phyloP scores from a whole-genome alignment of 257 asterid genomes.

The Solanum etuberosum region DNA sequence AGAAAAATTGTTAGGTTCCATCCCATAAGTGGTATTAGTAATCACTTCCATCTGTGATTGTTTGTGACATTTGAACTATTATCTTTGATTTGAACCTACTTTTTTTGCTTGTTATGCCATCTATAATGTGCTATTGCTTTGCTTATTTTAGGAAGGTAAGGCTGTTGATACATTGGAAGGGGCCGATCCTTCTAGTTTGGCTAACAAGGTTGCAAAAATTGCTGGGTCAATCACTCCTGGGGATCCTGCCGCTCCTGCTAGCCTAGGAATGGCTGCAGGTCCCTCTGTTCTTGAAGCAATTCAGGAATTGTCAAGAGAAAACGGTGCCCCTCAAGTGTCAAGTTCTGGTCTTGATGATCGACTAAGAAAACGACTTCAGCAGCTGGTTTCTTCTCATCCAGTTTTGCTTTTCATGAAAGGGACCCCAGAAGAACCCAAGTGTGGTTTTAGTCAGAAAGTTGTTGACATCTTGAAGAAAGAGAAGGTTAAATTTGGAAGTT shows the following conservation, averaged over 20 bases:
- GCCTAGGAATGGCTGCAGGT: conserved; percentile 98
- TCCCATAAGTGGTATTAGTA: neutral
- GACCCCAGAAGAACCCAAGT: conserved; percentile 66
- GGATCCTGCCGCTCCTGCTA: conserved; percentile 96
- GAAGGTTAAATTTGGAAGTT: conserved; percentile 72
- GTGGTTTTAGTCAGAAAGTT: conserved; percentile 90
- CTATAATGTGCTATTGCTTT: neutral
- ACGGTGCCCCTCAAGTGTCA: conserved; percentile 25
- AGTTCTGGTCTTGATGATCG: conserved; percentile 28
- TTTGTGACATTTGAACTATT: neutral
- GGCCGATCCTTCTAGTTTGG: conserved; percentile 92
- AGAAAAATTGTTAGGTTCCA: neutral
- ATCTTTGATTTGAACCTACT: neutral
- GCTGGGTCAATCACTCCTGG: conserved; percentile 61
- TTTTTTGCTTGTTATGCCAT: neutral
- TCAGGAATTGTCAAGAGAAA: conserved; percentile 52
- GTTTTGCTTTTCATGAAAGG: conserved; percentile 96
- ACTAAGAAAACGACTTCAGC: conserved; percentile 43
- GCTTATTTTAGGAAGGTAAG: conserved; percentile 60
- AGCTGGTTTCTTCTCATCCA: conserved; percentile 61
- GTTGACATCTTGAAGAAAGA: conserved; percentile 81
- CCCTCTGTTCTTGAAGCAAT: conserved; percentile 75
- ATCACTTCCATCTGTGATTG: neutral
- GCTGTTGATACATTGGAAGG: conserved; percentile 81
- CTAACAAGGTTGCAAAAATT: conserved; percentile 92